Percentiles rank a stretch among this genome's conserved stretches.
Conservation (phyloP, 371 early-diverging fungal genomes). For the Actinomortierella ambigua region DNA sequence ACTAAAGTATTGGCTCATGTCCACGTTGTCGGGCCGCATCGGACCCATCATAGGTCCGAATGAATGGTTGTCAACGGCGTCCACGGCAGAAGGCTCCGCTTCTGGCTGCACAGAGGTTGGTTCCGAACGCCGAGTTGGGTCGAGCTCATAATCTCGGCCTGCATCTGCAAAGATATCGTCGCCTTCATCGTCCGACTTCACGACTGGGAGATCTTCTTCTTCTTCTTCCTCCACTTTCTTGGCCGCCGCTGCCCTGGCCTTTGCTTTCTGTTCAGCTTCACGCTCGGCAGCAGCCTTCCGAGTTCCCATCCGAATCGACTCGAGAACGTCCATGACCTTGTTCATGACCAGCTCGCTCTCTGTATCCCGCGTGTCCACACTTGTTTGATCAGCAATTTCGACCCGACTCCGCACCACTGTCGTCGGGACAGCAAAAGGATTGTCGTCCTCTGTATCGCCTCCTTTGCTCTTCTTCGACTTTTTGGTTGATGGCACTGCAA, state of each 20-base stretch:
- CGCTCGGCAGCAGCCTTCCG: constrained; percentile 26
- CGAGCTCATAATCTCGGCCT: constrained; percentile 77
- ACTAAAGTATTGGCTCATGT: constrained; percentile 41
- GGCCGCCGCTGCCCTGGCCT: constrained; percentile 45
- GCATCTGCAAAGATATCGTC: constrained; percentile 91
- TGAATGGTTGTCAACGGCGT: constrained; percentile 18
- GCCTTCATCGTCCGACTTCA: constrained; percentile 57
- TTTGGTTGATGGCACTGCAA: constrained; percentile 58
- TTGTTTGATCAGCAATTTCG: constrained; percentile 50
- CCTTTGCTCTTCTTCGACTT: constrained; percentile 37
- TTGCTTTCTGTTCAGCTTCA: constrained; percentile 40
- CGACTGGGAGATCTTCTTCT: constrained; percentile 23
- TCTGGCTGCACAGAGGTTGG: neutral
- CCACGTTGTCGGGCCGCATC: constrained; percentile 22
- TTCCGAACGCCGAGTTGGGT: constrained; percentile 12
- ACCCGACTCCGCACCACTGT: constrained; percentile 78
- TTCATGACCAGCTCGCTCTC: constrained; percentile 68
- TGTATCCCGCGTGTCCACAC: constrained; percentile 16
- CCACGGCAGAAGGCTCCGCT: constrained; percentile 12
- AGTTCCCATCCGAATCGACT: constrained; percentile 51
- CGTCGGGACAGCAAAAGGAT: constrained; percentile 73
- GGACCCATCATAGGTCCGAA: constrained; percentile 42
- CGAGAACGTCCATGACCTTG: constrained; percentile 75
- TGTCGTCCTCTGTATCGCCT: constrained; percentile 56
- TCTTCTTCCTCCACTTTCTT: constrained; percentile 22